Evolutionary conservation across 768 basidiomycete species (phyloP).

Genomic region (Russula brevipes): DNA sequence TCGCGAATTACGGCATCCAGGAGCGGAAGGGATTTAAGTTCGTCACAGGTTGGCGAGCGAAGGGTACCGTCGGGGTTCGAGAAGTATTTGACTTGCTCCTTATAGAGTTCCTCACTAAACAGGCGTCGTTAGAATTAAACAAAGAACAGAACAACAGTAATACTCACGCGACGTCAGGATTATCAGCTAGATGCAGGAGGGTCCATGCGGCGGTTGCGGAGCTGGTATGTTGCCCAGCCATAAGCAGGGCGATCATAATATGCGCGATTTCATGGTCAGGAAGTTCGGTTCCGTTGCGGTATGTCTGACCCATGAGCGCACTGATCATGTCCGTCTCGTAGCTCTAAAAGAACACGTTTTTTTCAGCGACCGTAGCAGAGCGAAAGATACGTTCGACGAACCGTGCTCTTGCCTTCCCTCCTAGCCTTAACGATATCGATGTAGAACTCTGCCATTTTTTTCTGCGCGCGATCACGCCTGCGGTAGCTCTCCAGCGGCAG

Average conservation of each 20-base stretch:
- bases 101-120: conserved; percentile 70
- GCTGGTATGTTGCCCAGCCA: conserved; percentile 99
- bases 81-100: conserved; percentile 85
- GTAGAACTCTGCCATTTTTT: conserved; percentile 92
- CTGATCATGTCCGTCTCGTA: conserved; percentile 90
- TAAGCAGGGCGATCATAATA: conserved; percentile 96
- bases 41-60: conserved; percentile 78
- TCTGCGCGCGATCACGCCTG: conserved; percentile 82
- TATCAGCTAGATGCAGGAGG: conserved; percentile 78
- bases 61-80: conserved; percentile 74
- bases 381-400: conserved; percentile 28
- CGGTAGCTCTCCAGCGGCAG: conserved; percentile 89
- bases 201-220: conserved; percentile 91
- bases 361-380: conserved; percentile 13
- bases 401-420: conserved; percentile 43
- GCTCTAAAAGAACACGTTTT: conserved; percentile 31
- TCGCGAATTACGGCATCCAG: conserved; percentile 90
- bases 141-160: neutral
- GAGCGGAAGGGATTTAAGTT: conserved; percentile 74
- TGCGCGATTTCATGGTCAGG: conserved; percentile 92
- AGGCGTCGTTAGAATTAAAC: conserved; percentile 5
- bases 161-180: conserved; percentile 68
- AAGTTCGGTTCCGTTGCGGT: conserved; percentile 73
- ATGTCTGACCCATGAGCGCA: conserved; percentile 75
- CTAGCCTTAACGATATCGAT: conserved; percentile 78